phyloP scores from a whole-genome alignment of 1,284 basidiomycete genomes.

The Vanrija sp. region DNA sequence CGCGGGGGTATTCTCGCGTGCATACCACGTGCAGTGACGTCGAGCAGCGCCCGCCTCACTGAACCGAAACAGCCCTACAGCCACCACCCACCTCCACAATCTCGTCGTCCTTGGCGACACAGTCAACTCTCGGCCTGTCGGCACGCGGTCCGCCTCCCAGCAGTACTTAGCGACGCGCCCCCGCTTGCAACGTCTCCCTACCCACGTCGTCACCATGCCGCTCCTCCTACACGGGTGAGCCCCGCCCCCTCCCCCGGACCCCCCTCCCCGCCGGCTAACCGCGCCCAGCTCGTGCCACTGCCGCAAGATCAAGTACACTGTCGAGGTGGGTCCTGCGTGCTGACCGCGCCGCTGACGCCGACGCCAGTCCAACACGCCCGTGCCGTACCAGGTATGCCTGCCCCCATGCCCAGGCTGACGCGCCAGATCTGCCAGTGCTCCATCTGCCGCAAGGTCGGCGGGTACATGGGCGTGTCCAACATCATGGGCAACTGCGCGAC shows the following conservation, averaged over 20 bases:
- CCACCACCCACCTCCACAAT: no score
- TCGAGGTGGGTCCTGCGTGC: constrained; percentile 29
- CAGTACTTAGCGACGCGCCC: no score
- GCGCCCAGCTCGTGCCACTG: constrained; percentile 45
- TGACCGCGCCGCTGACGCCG: neutral
- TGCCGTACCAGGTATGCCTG: constrained; percentile 38
- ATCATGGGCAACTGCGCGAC: constrained; percentile 48
- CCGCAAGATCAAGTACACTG: constrained; percentile 40
- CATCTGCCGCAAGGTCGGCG: constrained; percentile 48
- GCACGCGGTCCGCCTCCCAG: no score
- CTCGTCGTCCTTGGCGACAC: no score
- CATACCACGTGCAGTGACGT: no score
- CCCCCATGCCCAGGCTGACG: neutral
- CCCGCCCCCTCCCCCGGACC: no score
- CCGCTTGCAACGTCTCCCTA: no score
- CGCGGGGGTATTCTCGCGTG: no score
- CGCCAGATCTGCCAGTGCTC: constrained; percentile 43
- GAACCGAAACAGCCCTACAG: no score
- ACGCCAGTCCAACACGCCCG: constrained; percentile 43
- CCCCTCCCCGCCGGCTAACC: neutral
- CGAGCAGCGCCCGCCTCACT: no score
- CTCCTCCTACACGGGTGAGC: constrained; percentile 37
- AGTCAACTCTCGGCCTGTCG: no score
- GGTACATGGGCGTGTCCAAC: constrained; percentile 47
- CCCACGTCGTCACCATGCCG: constrained; percentile 26